Percentiles rank a stretch among this genome's conserved stretches.
These are phyloP conservation scores for Penicillium rolfsii DNA, from an alignment of 2,329 filamentous ascomycete genomes.

Conservation along the genomic window DNA sequence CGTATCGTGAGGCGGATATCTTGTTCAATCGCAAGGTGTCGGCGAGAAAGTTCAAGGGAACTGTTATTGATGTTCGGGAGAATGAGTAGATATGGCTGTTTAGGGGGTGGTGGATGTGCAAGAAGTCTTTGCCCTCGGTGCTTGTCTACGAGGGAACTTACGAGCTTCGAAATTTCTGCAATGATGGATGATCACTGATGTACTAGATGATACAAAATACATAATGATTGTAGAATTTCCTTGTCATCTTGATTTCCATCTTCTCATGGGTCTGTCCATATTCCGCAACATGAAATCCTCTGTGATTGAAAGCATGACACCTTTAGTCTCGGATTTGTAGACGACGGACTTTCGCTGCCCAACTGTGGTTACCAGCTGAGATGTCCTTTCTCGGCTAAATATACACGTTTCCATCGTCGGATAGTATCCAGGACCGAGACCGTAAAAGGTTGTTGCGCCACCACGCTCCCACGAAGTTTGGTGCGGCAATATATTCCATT, in stretches of 20 bases:
- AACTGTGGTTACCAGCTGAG: background rate
- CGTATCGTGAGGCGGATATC: slow-evolving; percentile 52
- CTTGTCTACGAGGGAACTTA: background rate
- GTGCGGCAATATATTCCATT: background rate
- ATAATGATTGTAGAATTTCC: background rate
- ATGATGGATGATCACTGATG: background rate
- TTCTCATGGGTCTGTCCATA: too few species aligned
- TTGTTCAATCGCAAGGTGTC: slow-evolving; percentile 49
- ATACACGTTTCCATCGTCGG: background rate
- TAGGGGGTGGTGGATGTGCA: background rate
- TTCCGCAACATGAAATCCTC: too few species aligned
- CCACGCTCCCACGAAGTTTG: background rate
- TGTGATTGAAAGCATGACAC: too few species aligned
- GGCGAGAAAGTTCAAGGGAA: slow-evolving; percentile 51
- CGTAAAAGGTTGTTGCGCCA: background rate
- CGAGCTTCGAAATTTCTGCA: background rate
- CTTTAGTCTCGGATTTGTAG: too few species aligned
- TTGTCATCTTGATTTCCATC: too few species aligned
- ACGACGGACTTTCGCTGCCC: background rate
- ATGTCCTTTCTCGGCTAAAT: background rate
- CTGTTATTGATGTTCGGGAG: slow-evolving; percentile 48
- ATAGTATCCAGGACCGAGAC: background rate
- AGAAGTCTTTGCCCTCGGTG: background rate
- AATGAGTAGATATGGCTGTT: slow-evolving; percentile 41
- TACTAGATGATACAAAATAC: background rate